Evolutionary conservation across 176 grass and related monocot genomes (phyloP), one percentile per base, ranked within the genome.

Genomic region (Cocos nucifera): DNA sequence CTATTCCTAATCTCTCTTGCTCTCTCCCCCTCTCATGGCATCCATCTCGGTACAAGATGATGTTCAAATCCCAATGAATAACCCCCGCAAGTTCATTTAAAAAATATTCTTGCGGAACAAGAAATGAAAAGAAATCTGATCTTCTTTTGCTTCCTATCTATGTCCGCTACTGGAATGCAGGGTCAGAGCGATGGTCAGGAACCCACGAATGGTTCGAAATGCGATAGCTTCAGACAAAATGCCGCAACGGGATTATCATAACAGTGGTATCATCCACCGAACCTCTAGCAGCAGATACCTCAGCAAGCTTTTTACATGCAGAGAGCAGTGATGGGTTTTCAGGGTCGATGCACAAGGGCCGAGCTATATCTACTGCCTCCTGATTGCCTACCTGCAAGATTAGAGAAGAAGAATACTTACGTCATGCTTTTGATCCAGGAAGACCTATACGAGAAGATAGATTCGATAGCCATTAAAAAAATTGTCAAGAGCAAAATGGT

Each of bases 191-290:
- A 35, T 35, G 32, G 32, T 7, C 32, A 35, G 32, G 32, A 8
- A 4, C 6, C 32, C 32, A 35, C 10, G 32, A 6, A 6, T 35
- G 8, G 5, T 9, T 35, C 32, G 10, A 35, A 35, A 35, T 35
- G 32, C 23, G 1, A 23, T 23, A 35, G 32, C 18, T 63, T 73
- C 28, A 53, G 28, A 54, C 58, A 53, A 79, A 86, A 29, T 86
- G 72, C 67, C 79, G 88, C 73, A 99, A 22, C 53, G 72, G 77
- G 59, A 93, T 59, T 73, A 99, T 86, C 79, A 99, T 59, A 22
- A 99, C 77, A 7, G 85, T 99, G 58, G 86, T 78, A 59, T 99
- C 94, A 24, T 99, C 94, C 17, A 70, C 69, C 0, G 88, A 99
- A 17, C 94, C 94, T 74, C 82, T 76, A 15, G 79, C 64, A 39